Evolutionary conservation across 208 protist species (phyloP).

Genomic region (Crithidia bombi): DNA sequence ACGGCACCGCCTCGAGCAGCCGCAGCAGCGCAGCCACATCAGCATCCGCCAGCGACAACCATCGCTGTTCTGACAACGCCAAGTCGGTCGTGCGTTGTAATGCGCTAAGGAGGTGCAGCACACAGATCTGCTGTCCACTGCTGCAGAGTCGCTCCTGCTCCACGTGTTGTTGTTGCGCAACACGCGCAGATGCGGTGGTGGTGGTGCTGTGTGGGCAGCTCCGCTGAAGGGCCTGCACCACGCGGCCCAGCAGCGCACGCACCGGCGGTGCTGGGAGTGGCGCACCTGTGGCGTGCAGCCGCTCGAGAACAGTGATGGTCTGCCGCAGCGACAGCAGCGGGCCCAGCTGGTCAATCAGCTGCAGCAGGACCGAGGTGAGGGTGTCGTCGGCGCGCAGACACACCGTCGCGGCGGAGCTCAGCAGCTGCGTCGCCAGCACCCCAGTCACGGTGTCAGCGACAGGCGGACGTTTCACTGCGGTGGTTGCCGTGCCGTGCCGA

Average conservation of each 20-base stretch:
- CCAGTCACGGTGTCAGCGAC: slow-evolving; percentile 23
- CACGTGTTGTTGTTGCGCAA: neutral
- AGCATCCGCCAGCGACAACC: slow-evolving; percentile 13
- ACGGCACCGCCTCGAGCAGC: slow-evolving; percentile 25
- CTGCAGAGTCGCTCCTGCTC: neutral
- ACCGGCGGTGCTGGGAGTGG: slow-evolving; percentile 27
- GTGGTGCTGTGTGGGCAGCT: neutral
- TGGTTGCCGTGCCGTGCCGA: neutral
- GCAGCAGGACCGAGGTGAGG: slow-evolving; percentile 48
- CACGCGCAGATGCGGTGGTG: neutral
- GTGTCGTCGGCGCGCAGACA: slow-evolving; percentile 50
- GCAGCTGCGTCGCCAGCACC: slow-evolving; percentile 41
- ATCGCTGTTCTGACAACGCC: slow-evolving; percentile 18
- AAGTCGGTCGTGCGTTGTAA: slow-evolving; percentile 20
- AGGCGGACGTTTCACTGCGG: neutral
- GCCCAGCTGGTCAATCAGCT: slow-evolving; percentile 38
- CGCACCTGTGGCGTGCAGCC: slow-evolving; percentile 29
- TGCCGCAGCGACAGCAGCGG: slow-evolving; percentile 41
- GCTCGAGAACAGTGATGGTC: slow-evolving; percentile 29
- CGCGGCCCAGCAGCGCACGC: slow-evolving; percentile 29
- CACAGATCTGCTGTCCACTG: slow-evolving; percentile 17
- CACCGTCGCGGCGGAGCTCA: slow-evolving; percentile 49
- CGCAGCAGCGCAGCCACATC: slow-evolving; percentile 19
- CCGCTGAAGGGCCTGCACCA: slow-evolving; percentile 30
- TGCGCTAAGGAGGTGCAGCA: slow-evolving; percentile 25